Base-by-base conservation (phyloP, 768 basidiomycete genomes). In the Lactarius deliciosus region DNA sequence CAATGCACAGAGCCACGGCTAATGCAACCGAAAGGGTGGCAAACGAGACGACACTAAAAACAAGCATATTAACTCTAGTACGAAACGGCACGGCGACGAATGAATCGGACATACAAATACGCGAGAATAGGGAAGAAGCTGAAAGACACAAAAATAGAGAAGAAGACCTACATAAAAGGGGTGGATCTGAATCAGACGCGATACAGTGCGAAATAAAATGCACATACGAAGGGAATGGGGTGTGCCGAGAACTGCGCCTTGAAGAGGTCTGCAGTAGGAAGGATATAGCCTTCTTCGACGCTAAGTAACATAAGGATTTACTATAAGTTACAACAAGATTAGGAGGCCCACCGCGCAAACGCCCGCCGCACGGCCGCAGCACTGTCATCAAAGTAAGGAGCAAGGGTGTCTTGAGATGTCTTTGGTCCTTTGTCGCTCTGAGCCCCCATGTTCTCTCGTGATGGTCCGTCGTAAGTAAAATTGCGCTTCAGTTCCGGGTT, bases 61-160 rank as follows among this genome's bases (percentile, higher is more conserved):
- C n/a, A 20, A 28, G 45, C 11, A 36, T 22, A 28, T 57, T 10
- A 54, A 30, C 5, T 8, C 15, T n/a, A 28, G 45, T 18, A 10
- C 36, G 20, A 25, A 8, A 32, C 22, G 11, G 25, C 20, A 34
- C 1, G 4, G n/a, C 1, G 34, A 43, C 2, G n/a, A 28, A 45
- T 50, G 30, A 32, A 32, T 18, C n/a, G 22, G 11, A 9, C 68
- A 40, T 63, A 70, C 69, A 70, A 28, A 64, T 65, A 70, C 34
- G 69, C 36, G 43, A 70, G 64, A 22, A 70, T 20, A 20, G 69
- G 69, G 28, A 69, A 61, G 47, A 70, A 56, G 61, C 64, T 59
- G 57, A 70, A 55, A 30, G 61, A 30, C 53, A 55, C 28, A 60
- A 70, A 64, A 16, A 57, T 60, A 16, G 55, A 59, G 40, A 57